Conservation (phyloP, 495 filamentous ascomycete genomes). For the Penicillium samsonianum region DNA sequence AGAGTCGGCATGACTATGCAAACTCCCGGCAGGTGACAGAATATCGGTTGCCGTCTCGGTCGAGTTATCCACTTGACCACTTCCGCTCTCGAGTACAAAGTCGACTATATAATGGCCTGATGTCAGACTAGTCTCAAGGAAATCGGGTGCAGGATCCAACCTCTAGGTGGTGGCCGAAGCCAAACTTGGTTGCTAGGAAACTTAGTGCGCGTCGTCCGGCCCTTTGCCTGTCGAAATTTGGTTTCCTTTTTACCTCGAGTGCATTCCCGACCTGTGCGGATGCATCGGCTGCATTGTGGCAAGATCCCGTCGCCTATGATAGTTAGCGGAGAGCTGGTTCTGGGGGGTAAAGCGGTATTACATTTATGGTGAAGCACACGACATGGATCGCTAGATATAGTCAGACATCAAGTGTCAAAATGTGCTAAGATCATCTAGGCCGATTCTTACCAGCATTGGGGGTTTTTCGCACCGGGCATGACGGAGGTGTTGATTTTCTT, state of each 20-base stretch:
- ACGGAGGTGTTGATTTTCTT: slow-evolving; percentile 4
- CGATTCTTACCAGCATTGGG: neutral
- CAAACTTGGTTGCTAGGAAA: slow-evolving; percentile 32
- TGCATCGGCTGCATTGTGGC: slow-evolving; percentile 28
- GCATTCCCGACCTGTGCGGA: slow-evolving; percentile 23
- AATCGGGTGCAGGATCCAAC: slow-evolving; percentile 12
- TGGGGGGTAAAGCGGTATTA: slow-evolving; percentile 1
- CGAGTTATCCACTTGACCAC: slow-evolving; percentile 15
- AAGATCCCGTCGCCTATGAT: slow-evolving; percentile 22
- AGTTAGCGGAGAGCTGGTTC: slow-evolving; percentile 1
- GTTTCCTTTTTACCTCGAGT: slow-evolving; percentile 17
- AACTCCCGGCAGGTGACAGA: neutral
- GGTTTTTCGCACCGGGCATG: neutral
- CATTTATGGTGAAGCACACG: slow-evolving; percentile 30
- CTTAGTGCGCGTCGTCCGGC: slow-evolving; percentile 17
- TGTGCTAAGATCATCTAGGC: neutral
- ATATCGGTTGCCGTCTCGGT: neutral
- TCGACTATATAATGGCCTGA: slow-evolving; percentile 13
- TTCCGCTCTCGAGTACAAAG: slow-evolving; percentile 29
- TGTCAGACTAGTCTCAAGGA: neutral
- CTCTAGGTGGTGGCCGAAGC: slow-evolving; percentile 29
- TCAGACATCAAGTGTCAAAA: neutral
- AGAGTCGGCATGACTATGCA: neutral
- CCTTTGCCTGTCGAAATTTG: slow-evolving; percentile 21
- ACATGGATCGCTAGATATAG: slow-evolving; percentile 24